phyloP scores from a whole-genome alignment of 2,329 filamentous ascomycete genomes.

The Seiridium cupressi region DNA sequence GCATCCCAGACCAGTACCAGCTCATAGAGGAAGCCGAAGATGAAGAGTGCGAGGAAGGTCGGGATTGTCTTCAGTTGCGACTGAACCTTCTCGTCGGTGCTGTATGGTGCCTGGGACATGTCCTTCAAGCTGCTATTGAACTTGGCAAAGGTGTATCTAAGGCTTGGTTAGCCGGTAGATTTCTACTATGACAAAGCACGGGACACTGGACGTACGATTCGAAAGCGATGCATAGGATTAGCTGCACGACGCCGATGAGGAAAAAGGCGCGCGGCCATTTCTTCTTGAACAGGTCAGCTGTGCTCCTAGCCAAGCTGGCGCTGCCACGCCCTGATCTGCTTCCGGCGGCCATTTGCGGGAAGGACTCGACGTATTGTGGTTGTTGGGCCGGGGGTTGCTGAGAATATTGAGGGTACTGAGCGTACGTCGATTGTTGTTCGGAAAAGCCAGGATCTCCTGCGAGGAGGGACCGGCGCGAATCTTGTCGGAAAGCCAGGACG shows the following conservation, averaged over 20 bases:
- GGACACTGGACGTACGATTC: conserved; percentile 66
- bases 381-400: conserved; percentile 15
- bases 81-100: conserved; percentile 36
- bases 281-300: conserved; percentile 76
- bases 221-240: conserved; percentile 75
- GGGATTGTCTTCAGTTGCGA: conserved; percentile 74
- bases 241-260: conserved; percentile 70
- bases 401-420: conserved; percentile 14
- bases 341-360: conserved; percentile 29
- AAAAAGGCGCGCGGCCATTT: conserved; percentile 90
- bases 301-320: conserved; percentile 35
- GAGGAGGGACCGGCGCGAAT: conserved; percentile 44
- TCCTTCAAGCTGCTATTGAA: conserved; percentile 66
- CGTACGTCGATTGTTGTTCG: conserved; percentile 15
- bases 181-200: neutral
- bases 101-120: conserved; percentile 33
- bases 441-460: conserved; percentile 32
- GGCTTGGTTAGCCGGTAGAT: neutral
- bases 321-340: conserved; percentile 28
- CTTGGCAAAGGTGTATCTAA: conserved; percentile 82
- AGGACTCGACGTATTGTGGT: conserved; percentile 28
- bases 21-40: conserved; percentile 95
- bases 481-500: conserved; percentile 44
- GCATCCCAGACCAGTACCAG: conserved; percentile 90
- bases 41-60: conserved; percentile 93